Evolutionary conservation across 2,329 filamentous ascomycete species (phyloP), one percentile per base, ranked within the genome.

Genomic region (Trematosphaeria pertusa): DNA sequence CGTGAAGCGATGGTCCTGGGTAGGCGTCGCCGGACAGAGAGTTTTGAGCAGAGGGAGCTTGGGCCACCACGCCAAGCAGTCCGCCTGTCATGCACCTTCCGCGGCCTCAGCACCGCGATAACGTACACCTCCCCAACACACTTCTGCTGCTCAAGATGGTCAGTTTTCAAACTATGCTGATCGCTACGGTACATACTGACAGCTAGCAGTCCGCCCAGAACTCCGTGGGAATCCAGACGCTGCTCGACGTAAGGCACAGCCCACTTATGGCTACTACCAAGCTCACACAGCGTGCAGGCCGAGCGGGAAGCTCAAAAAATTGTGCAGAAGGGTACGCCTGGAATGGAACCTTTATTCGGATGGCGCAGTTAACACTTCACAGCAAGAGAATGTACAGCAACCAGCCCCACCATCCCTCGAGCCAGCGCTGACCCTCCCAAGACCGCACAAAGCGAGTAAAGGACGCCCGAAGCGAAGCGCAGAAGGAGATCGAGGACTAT

Each of bases 221-320:
- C 81, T 97, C 94, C 60, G 87, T 90, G 69, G 94, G 94, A 76
- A 99, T 99, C 73, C 93, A 97, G 79, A 97, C 93, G 72, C 87
- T 99, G 70, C 91, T 99, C 78, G 94, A 97, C 78, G 94, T 99
- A 88, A 68, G 88, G 72, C 51, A 50, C 62, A 63, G 51, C 60
- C 64, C 62, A 61, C 61, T 44, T 39, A 43, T 18, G 51, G 38
- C 45, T 38, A 10, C 41, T 44, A 46, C 35, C 33, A 52, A 66
- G 70, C 73, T 79, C 59, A 80, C 68, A 54, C 45, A 54, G 31
- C 43, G 57, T 44, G 60, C 62, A 97, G 93, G 92, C 94, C 65
- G 94, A 99, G 84, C 88, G 91, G 76, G 93, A 97, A 76, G 94
- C 94, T 52, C 93, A 96, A 78, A 97, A 97, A 84, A 99, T 99